These are phyloP conservation scores for Dillenia turbinata DNA, from an alignment of 164 flowering plant genomes.

Conservation along the genomic window DNA sequence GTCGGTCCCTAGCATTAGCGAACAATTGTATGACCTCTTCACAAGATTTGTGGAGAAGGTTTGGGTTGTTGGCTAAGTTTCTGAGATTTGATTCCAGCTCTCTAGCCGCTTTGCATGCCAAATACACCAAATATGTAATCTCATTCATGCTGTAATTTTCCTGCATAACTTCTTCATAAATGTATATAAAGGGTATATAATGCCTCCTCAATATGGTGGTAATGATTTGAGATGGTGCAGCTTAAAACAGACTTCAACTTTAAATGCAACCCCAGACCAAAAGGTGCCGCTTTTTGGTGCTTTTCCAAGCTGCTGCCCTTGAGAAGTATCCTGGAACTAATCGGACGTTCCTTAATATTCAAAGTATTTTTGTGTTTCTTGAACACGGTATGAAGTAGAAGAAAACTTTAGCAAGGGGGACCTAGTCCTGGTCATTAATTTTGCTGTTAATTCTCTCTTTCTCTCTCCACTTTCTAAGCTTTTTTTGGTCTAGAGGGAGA, in stretches of 20 bases:
- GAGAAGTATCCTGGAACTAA: too few relatives aligned
- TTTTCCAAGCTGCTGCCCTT: too few relatives aligned
- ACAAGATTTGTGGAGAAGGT: slow-evolving; percentile 20
- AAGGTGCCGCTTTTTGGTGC: too few relatives aligned
- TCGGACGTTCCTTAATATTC: background rate
- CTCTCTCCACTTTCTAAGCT: background rate
- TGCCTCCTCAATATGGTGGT: too few relatives aligned
- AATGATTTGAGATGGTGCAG: too few relatives aligned
- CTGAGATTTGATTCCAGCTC: slow-evolving; percentile 40
- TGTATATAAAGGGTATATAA: too few relatives aligned
- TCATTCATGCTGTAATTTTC: slow-evolving; percentile 28
- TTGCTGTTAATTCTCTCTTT: background rate
- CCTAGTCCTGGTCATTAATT: slow-evolving; percentile 16
- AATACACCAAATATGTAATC: slow-evolving; percentile 20
- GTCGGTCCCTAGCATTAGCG: slow-evolving; percentile 16
- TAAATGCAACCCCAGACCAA: too few relatives aligned
- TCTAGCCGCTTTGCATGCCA: slow-evolving; percentile 43
- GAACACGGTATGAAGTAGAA: background rate
- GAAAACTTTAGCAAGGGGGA: background rate
- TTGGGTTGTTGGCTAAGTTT: slow-evolving; percentile 26
- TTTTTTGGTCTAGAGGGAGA: slow-evolving; percentile 11
- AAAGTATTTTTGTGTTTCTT: too few relatives aligned
- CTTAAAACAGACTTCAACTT: too few relatives aligned
- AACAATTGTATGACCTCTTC: slow-evolving; percentile 34
- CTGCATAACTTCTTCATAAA: too few relatives aligned